Evolutionary conservation across 106 monocot species (phyloP), one percentile per base, ranked within the genome.

Genomic region (Allium sativum): DNA sequence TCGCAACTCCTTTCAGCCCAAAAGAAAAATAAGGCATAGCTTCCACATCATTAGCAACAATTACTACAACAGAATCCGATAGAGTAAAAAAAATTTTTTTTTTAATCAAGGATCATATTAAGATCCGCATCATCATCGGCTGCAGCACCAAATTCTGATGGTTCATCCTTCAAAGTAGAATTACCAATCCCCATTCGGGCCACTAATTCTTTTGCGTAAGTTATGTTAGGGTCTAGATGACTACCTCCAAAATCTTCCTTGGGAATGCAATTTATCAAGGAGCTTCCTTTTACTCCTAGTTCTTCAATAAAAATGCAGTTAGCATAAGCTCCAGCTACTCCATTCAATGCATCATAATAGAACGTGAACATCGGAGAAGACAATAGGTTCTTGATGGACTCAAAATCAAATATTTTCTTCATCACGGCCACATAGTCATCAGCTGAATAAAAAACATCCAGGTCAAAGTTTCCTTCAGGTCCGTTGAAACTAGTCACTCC

Each of bases 111-210:
- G 62, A 62, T 21, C 62, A 62, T 62, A 44, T 62, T 62, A 8
- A 45, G 62, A 82, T 96, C 95, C 61, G 95, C 95, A 78, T 96
- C 95, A 74, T 90, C 95, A 82, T 96, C 95, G 61, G 95, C 95
- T 59, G 95, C 95, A 74, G 95, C 95, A 71, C 95, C 95, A 78
- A 96, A 96, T 65, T 96, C 95, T 31, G 95, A 90, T 44, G 80
- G 84, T 60, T 90, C 90, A 40, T 64, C 66, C 50, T 79, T 64
- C 9, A 77, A 69, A 44, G 55, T 53, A 12, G 81, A 75, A 60
- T 90, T 96, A 10, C 90, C 84, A 22, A 96, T 59, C 43, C 95
- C 95, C 95, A 96, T 90, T 45, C 90, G 79, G 20, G 72, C 69
- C 62, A 96, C 95, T 55, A 96, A 65, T 69, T 96, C 95, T 68